A percentile compares a stretch with the other conserved stretches of the same genome.
phyloP scores from a whole-genome alignment of 2,329 filamentous ascomycete genomes.

The Lachnellula cervina region DNA sequence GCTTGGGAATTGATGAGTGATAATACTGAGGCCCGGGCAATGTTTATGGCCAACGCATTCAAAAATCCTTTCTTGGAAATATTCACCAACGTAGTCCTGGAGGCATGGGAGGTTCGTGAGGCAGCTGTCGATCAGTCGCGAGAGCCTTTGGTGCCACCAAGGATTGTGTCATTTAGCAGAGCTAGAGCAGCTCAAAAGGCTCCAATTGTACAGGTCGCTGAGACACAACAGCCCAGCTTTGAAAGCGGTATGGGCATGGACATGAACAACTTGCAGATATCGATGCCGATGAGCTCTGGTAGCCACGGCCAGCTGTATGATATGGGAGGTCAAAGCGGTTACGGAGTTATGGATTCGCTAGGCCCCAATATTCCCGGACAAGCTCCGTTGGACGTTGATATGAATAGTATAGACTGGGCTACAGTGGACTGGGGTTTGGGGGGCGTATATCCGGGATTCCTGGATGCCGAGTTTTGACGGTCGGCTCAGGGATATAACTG shows the following conservation, averaged over 20 bases:
- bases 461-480: too few relatives aligned
- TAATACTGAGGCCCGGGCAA: slow-evolving; percentile 24
- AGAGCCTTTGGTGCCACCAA: slow-evolving; percentile 15
- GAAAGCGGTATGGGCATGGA: not conserved
- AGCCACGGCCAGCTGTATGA: slow-evolving; percentile 5
- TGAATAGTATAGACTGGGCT: slow-evolving; percentile 26
- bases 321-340: slow-evolving; percentile 9
- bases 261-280: slow-evolving; percentile 6
- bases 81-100: slow-evolving; percentile 22
- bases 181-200: slow-evolving; percentile 10
- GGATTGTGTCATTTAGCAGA: slow-evolving; percentile 23
- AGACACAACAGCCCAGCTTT: not conserved
- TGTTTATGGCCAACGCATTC: slow-evolving; percentile 15
- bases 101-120: slow-evolving; percentile 26
- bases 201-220: slow-evolving; percentile 1
- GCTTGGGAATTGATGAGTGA: slow-evolving; percentile 28
- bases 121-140: slow-evolving; percentile 12
- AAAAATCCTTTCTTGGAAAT: slow-evolving; percentile 20
- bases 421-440: slow-evolving; percentile 28
- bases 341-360: not conserved
- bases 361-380: slow-evolving; percentile 13
- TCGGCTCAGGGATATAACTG: too few relatives aligned
- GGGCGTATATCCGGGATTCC: too few relatives aligned
- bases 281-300: slow-evolving; percentile 12
- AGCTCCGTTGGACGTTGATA: slow-evolving; percentile 20